Evolutionary conservation across 1,139 yeast species (phyloP), one percentile per base, ranked within the genome.

Genomic region (Kurtzmaniella quercitrusa): DNA sequence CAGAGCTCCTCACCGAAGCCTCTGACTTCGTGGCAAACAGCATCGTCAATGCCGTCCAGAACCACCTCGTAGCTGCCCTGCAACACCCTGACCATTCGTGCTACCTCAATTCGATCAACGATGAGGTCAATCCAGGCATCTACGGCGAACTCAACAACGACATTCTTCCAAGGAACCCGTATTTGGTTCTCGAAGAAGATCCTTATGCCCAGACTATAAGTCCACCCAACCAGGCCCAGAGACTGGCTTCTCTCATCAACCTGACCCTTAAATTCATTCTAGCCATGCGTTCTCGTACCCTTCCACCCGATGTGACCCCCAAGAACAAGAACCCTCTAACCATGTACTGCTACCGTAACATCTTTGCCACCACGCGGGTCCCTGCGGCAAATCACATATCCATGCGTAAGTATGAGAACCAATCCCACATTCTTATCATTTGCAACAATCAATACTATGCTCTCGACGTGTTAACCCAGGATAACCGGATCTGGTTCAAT

Each of bases 111-210:
- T 71, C 74, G 44, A 82, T 72, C 59, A 82, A 74, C 62, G 81
- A 70, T 54, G 83, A 73, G 51, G 73, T 75, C 48, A 77, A 78
- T 37, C 80, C 85, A 0, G 83, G 82, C 12, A 78, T 82, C 41
- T 81, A 83, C 50, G 86, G 86, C 24, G 86, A 82, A 45, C 62
- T 78, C 36, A 62, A 79, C 42, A 82, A 82, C 12, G 85, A 82
- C 52, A 81, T 85, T 1, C 66, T 85, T 42, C 94, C 94, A 3
- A 66, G 91, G 48, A 85, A 85, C 55, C 94, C 94, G 0, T 85
- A 82, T 53, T 69, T 85, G 52, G 76, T 85, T 8, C 61, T 85
- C 25, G 89, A 84, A 51, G 85, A 84, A 55, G 94, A 85, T 52
- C 90, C 91, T 0, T 73, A 79, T 51, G 60, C 75, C 16, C 68